Conservation (phyloP, 1,284 basidiomycete genomes). For the Xerocomus nothofagi region DNA sequence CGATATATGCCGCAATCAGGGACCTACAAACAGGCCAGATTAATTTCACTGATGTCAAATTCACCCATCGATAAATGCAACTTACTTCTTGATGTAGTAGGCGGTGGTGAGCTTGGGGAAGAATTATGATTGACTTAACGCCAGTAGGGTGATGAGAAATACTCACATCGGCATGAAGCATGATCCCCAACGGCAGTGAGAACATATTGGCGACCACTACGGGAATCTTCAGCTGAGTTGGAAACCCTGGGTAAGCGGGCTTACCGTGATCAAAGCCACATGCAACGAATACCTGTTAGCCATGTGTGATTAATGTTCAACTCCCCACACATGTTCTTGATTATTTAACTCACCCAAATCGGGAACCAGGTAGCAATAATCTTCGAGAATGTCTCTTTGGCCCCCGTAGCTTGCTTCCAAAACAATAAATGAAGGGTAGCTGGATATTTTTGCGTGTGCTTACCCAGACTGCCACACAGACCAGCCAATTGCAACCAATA, state of each 20-base stretch:
- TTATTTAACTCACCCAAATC: constrained; percentile 69
- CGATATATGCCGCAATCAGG: constrained; percentile 64
- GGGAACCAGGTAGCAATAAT: constrained; percentile 74
- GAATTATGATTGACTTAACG: constrained; percentile 5
- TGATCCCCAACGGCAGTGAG: constrained; percentile 68
- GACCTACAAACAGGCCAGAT: constrained; percentile 42
- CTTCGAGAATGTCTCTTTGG: constrained; percentile 73
- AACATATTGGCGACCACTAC: constrained; percentile 74
- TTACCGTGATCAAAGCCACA: constrained; percentile 73
- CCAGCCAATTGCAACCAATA: constrained; percentile 79
- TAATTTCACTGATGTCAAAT: neutral
- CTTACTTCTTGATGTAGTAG: constrained; percentile 68
- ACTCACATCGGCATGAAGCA: constrained; percentile 65
- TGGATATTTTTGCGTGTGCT: constrained; percentile 21
- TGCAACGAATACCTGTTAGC: constrained; percentile 63
- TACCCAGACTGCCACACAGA: constrained; percentile 78
- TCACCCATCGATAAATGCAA: neutral
- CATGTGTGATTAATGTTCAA: constrained; percentile 1
- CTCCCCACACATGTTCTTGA: neutral
- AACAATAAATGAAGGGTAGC: constrained; percentile 5
- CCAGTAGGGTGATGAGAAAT: neutral
- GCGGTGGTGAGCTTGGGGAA: constrained; percentile 47
- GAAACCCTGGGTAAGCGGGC: constrained; percentile 11
- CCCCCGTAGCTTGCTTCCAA: constrained; percentile 67
- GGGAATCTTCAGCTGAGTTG: constrained; percentile 1